Conservation (phyloP, 345 rosid genomes). For the Pugionium dolabratum region DNA sequence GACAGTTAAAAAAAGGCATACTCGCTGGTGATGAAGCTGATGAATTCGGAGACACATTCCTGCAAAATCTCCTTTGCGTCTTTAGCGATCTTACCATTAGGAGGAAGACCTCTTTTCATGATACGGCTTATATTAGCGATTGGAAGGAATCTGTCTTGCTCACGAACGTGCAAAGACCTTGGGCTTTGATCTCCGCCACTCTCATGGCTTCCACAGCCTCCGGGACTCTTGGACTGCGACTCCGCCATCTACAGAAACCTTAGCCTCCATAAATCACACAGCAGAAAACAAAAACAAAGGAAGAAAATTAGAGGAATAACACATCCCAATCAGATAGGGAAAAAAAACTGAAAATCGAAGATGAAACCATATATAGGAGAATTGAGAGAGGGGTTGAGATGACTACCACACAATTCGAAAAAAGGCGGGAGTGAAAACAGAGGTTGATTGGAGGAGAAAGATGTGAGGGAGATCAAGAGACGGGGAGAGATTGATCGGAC, state of each 20-base stretch:
- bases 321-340: not conserved
- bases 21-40: slow-evolving; percentile 99
- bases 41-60: slow-evolving; percentile 96
- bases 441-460: slow-evolving; percentile 47
- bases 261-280: slow-evolving; percentile 15
- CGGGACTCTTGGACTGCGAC: slow-evolving; percentile 46
- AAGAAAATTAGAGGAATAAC: too few relatives aligned
- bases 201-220: slow-evolving; percentile 51
- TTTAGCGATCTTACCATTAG: slow-evolving; percentile 94
- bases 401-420: slow-evolving; percentile 43
- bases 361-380: not conserved
- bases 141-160: slow-evolving; percentile 90
- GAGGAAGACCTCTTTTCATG: slow-evolving; percentile 89
- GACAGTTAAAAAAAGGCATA: slow-evolving; percentile 15
- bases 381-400: not conserved
- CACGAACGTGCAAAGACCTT: slow-evolving; percentile 63
- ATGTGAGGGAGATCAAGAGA: slow-evolving; percentile 31
- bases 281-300: not conserved
- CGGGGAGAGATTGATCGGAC: slow-evolving; percentile 72
- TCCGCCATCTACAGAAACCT: slow-evolving; percentile 44
- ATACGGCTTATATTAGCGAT: slow-evolving; percentile 94
- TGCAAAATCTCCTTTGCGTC: slow-evolving; percentile 94
- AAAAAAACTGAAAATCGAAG: not conserved
- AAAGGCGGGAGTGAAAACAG: slow-evolving; percentile 55
- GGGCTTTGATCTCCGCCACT: slow-evolving; percentile 97